Percentiles rank a stretch among this genome's conserved stretches.
These are phyloP conservation scores for Clathrus columnatus DNA, from an alignment of 768 basidiomycete species.

Conservation along the genomic window DNA sequence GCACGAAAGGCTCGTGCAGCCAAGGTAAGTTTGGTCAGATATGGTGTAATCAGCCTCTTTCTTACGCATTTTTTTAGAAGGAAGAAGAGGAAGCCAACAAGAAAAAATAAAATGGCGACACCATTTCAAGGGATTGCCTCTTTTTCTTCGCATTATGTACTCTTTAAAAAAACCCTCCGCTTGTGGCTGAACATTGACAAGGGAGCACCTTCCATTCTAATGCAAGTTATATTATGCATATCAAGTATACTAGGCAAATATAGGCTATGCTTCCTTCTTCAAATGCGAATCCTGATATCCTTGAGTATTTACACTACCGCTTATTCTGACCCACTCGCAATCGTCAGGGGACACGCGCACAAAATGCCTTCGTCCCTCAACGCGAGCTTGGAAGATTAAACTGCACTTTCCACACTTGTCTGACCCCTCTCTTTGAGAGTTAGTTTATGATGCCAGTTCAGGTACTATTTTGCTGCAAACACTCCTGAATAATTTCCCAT, in stretches of 20 bases:
- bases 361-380: background rate
- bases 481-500: background rate
- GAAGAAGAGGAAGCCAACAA: slow-evolving; percentile 89
- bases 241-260: slow-evolving; percentile 2
- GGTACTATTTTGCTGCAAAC: background rate
- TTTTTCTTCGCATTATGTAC: slow-evolving; percentile 12
- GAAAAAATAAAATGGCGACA: slow-evolving; percentile 58
- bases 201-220: background rate
- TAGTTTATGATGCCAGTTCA: background rate
- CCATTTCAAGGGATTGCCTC: slow-evolving; percentile 11
- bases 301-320: background rate
- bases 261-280: slow-evolving; percentile 5
- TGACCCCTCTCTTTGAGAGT: background rate
- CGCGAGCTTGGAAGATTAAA: background rate
- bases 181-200: slow-evolving; percentile 1
- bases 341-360: background rate
- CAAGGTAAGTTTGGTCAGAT: slow-evolving; percentile 50
- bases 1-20: slow-evolving; percentile 75
- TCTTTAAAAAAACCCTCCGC: slow-evolving; percentile 2
- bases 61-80: slow-evolving; percentile 40
- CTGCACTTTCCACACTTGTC: background rate
- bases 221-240: background rate
- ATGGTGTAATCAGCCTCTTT: background rate
- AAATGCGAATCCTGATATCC: background rate
- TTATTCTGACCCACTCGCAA: background rate